Conservation (phyloP, 176 grass and related monocot species). For the Cenchrus americanus region DNA sequence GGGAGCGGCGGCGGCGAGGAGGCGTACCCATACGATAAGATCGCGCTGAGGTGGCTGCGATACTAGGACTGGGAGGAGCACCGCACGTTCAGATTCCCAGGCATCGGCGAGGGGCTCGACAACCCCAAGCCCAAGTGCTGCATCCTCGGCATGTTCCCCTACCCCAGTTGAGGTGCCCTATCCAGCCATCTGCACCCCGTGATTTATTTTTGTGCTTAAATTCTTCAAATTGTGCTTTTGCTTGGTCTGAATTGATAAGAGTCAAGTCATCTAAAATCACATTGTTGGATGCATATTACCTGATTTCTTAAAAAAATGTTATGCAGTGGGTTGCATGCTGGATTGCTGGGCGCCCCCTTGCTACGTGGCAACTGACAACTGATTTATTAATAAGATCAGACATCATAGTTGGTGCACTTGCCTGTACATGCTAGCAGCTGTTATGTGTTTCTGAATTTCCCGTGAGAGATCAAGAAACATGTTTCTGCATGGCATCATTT, state of each 20-base stretch:
- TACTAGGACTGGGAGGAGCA: constrained; percentile 70
- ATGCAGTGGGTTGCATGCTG: constrained; percentile 83
- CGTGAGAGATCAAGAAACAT: too few species aligned
- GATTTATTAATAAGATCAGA: too few species aligned
- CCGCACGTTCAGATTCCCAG: constrained; percentile 74
- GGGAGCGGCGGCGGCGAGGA: constrained; percentile 36
- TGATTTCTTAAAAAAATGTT: background rate
- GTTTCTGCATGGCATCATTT: too few species aligned
- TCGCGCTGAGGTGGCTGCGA: constrained; percentile 85
- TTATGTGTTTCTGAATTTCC: too few species aligned
- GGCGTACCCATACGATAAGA: constrained; percentile 81
- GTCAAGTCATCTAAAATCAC: background rate
- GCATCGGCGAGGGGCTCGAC: constrained; percentile 67
- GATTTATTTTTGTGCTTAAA: too few species aligned
- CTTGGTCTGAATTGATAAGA: background rate
- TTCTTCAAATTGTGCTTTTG: background rate
- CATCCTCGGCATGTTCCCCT: constrained; percentile 88
- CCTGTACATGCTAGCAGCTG: too few species aligned
- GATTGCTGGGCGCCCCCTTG: constrained; percentile 60
- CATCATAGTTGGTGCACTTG: too few species aligned
- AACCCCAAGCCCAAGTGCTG: constrained; percentile 86
- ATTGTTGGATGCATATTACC: background rate
- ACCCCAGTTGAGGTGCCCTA: constrained; percentile 70
- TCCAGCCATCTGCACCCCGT: background rate
- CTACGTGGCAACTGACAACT: constrained; percentile 87